Conservation (phyloP, 2,329 filamentous ascomycete genomes). For the Colletotrichum paranaense region DNA sequence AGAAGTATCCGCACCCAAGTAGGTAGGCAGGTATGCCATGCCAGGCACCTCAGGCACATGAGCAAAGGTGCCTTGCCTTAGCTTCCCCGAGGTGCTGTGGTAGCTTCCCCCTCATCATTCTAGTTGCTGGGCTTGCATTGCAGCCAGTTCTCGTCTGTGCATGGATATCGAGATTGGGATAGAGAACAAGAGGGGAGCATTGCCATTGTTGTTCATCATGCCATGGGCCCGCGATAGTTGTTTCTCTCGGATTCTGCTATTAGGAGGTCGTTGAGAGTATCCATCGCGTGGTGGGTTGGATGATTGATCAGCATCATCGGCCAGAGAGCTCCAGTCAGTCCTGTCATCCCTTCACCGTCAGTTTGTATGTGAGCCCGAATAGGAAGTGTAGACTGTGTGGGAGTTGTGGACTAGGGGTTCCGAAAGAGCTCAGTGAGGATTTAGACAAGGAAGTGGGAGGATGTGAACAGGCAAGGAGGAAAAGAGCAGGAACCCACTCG, state of each 20-base stretch:
- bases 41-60: slow-evolving; percentile 6
- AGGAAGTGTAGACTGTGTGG: slow-evolving; percentile 31
- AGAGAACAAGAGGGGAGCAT: not conserved
- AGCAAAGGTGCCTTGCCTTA: slow-evolving; percentile 24
- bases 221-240: not conserved
- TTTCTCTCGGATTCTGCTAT: slow-evolving; percentile 1
- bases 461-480: not conserved
- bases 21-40: not conserved
- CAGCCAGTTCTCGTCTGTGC: not conserved
- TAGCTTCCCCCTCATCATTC: not conserved
- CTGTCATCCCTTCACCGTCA: slow-evolving; percentile 23
- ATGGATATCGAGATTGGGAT: not conserved
- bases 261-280: not conserved
- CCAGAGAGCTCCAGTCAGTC: not conserved
- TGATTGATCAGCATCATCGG: not conserved
- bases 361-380: slow-evolving; percentile 8
- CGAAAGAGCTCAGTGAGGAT: slow-evolving; percentile 4
- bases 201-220: not conserved
- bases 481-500: slow-evolving; percentile 12
- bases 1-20: too few relatives aligned
- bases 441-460: not conserved
- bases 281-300: not conserved
- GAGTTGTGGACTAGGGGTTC: slow-evolving; percentile 13
- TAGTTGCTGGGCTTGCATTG: not conserved
- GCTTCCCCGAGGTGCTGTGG: not conserved